Conservation (phyloP, 2,329 filamentous ascomycete species). For the Scedosporium dehoogii region DNA sequence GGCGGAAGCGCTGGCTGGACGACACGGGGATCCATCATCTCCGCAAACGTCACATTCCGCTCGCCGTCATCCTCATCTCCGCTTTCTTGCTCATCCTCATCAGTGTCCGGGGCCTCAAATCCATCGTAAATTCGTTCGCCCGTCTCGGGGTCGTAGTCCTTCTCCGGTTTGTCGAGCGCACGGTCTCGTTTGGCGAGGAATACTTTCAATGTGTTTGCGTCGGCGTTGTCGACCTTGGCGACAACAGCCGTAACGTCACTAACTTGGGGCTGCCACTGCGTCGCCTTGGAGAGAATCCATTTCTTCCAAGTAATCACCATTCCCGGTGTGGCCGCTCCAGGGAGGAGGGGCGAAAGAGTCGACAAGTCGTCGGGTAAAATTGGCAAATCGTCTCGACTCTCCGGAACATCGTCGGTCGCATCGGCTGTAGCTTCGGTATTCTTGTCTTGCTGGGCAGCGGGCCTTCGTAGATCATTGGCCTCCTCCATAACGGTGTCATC, state of each 20-base stretch:
- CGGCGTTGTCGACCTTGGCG: conserved; percentile 42
- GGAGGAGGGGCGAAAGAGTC: conserved; percentile 35
- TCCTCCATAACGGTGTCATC: conserved; percentile 9
- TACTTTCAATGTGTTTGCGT: conserved; percentile 44
- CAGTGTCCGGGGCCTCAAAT: conserved; percentile 59
- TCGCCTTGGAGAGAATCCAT: conserved; percentile 48
- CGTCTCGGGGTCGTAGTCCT: conserved; percentile 52
- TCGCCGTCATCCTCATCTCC: conserved; percentile 54
- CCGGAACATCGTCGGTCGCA: conserved; percentile 17
- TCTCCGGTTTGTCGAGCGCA: conserved; percentile 42
- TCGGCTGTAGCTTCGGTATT: neutral
- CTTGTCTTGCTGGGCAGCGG: too few species aligned
- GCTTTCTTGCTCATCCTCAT: conserved; percentile 46
- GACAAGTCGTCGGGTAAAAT: neutral
- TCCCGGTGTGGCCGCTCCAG: conserved; percentile 39
- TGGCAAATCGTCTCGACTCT: neutral
- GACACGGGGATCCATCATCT: conserved; percentile 60
- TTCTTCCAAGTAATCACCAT: conserved; percentile 63
- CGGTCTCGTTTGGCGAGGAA: conserved; percentile 62
- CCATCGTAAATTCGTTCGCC: conserved; percentile 61
- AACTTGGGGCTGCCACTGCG: conserved; percentile 57
- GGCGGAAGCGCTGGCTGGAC: conserved; percentile 29
- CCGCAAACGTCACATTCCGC: conserved; percentile 47
- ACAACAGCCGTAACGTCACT: conserved; percentile 57
- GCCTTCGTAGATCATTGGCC: neutral